Evolutionary conservation across 2,329 filamentous ascomycete genomes (phyloP).

Genomic region (Ophiosphaerella herpotricha): DNA sequence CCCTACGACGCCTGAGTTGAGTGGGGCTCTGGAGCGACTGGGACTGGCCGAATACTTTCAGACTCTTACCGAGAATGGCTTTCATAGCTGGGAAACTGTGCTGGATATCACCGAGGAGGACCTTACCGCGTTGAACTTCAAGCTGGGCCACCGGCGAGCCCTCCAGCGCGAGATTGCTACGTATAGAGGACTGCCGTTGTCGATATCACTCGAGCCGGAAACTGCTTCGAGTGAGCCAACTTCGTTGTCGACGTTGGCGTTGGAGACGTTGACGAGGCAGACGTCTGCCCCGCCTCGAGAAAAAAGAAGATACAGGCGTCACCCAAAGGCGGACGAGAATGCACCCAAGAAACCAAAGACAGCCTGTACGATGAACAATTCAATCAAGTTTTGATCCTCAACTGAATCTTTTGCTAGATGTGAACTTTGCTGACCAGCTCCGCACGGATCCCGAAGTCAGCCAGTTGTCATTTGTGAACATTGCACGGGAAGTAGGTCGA

Average conservation of each 20-base stretch:
- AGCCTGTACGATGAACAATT: slow-evolving; percentile 35
- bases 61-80: slow-evolving; percentile 41
- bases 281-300: slow-evolving; percentile 31
- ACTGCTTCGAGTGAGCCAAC: slow-evolving; percentile 19
- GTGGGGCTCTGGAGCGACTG: slow-evolving; percentile 37
- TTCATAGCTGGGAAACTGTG: slow-evolving; percentile 45
- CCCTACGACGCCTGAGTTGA: slow-evolving; percentile 26
- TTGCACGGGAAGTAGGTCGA: slow-evolving; percentile 45
- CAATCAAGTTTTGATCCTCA: background rate
- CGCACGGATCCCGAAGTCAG: slow-evolving; percentile 43
- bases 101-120: slow-evolving; percentile 49
- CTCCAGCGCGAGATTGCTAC: slow-evolving; percentile 49
- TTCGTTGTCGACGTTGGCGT: slow-evolving; percentile 35
- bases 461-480: slow-evolving; percentile 45
- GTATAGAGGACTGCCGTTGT: slow-evolving; percentile 37
- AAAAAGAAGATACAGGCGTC: slow-evolving; percentile 46
- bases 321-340: slow-evolving; percentile 42
- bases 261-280: slow-evolving; percentile 32
- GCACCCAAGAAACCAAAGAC: slow-evolving; percentile 49
- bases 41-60: slow-evolving; percentile 36
- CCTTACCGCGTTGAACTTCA: slow-evolving; percentile 43
- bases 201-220: slow-evolving; percentile 32
- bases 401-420: slow-evolving; percentile 33
- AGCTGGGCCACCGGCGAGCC: slow-evolving; percentile 46
- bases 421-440: slow-evolving; percentile 49